These are phyloP conservation scores for Teratosphaeria viscida DNA, from an alignment of 2,329 filamentous ascomycete species.

Conservation along the genomic window DNA sequence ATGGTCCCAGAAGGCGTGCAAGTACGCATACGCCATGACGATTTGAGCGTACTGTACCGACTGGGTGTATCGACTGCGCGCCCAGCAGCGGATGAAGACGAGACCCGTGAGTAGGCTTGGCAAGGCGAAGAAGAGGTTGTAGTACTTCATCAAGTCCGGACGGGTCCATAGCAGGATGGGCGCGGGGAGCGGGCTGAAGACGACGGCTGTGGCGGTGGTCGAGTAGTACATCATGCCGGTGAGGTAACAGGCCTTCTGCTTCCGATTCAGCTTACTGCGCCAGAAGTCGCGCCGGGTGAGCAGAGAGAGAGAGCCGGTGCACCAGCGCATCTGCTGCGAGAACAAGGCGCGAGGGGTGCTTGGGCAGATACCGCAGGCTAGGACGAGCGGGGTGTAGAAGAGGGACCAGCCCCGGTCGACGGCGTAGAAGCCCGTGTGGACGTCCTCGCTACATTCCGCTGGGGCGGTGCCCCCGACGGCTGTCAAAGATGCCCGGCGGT, in stretches of 20 bases:
- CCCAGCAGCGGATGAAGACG: neutral
- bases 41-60: neutral
- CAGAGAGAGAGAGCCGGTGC: neutral
- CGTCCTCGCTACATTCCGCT: neutral
- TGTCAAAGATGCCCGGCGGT: neutral
- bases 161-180: neutral
- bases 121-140: neutral
- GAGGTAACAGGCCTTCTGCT: neutral
- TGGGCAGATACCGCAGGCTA: neutral
- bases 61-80: neutral
- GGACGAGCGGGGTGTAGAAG: neutral
- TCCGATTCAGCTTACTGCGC: neutral
- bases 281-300: neutral
- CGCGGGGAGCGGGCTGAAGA: neutral
- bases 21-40: neutral
- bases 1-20: neutral
- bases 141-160: neutral
- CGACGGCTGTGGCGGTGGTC: neutral
- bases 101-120: neutral
- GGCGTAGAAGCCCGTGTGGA: neutral
- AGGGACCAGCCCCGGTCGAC: neutral
- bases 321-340: neutral
- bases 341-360: neutral
- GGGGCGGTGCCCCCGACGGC: neutral
- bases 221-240: neutral